phyloP scores from a whole-genome alignment of 1,139 yeast genomes.

The Maudiozyma humilis region DNA sequence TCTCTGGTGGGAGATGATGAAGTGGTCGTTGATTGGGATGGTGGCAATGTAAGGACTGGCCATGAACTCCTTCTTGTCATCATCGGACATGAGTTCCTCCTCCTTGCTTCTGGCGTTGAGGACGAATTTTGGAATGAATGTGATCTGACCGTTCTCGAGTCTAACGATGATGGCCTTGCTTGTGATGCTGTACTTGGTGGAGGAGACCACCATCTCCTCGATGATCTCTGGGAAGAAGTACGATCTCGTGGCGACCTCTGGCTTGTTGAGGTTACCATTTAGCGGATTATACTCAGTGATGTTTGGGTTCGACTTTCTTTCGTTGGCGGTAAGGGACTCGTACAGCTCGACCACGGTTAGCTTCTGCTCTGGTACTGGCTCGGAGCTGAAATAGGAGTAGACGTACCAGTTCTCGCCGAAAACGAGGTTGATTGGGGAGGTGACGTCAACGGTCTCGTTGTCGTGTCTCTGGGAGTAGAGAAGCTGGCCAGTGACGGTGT shows the following conservation, averaged over 20 bases:
- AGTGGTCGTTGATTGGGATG: constrained; percentile 41
- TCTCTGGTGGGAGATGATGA: constrained; percentile 38
- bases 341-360: constrained; percentile 70
- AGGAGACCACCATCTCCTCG: constrained; percentile 45
- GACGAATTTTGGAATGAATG: constrained; percentile 57
- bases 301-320: constrained; percentile 26
- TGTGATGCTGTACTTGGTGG: constrained; percentile 68
- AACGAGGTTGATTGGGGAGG: constrained; percentile 43
- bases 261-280: constrained; percentile 30
- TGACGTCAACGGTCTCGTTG: constrained; percentile 32
- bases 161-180: constrained; percentile 56
- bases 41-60: constrained; percentile 61
- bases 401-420: constrained; percentile 83
- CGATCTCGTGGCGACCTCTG: constrained; percentile 45
- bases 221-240: constrained; percentile 55
- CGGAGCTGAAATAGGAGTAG: constrained; percentile 51
- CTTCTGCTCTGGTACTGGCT: constrained; percentile 43
- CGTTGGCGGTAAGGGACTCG: constrained; percentile 50
- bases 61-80: constrained; percentile 53
- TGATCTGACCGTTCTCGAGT: constrained; percentile 55
- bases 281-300: constrained; percentile 15
- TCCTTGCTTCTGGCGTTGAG: constrained; percentile 55
- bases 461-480: constrained; percentile 41
- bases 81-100: constrained; percentile 45
- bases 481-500: constrained; percentile 60